Percentiles rank a stretch among this genome's conserved stretches.
phyloP scores from a whole-genome alignment of 2,329 filamentous ascomycete genomes.

The Fusarium duplospermum region DNA sequence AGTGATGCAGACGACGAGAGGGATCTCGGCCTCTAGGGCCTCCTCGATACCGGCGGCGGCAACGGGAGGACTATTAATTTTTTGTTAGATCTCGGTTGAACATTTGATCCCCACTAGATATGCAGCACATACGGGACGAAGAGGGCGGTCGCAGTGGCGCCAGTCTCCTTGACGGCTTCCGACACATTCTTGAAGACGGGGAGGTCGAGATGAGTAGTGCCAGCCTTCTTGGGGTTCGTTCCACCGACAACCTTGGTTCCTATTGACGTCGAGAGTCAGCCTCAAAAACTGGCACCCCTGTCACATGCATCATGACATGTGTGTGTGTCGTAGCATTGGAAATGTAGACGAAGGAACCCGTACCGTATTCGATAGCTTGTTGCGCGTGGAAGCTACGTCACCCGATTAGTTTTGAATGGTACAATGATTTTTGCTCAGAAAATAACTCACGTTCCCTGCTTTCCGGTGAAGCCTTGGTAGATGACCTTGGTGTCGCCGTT shows the following conservation, averaged over 20 bases:
- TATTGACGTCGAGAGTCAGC: conserved; percentile 53
- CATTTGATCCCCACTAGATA: background rate
- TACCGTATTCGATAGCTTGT: conserved; percentile 99
- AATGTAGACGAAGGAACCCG: conserved; percentile 42
- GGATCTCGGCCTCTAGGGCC: conserved; percentile 91
- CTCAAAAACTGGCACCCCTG: conserved; percentile 27
- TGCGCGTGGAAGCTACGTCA: conserved; percentile 88
- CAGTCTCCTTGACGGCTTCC: conserved; percentile 90
- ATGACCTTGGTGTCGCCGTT: conserved; percentile 93
- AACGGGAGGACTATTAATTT: conserved; percentile 77
- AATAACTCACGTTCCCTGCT: conserved; percentile 86
- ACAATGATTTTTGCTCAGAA: background rate
- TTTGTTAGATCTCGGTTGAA: conserved; percentile 16
- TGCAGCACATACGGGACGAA: conserved; percentile 86
- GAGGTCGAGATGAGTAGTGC: conserved; percentile 85
- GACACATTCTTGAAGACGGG: conserved; percentile 92
- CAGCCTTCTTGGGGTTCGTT: conserved; percentile 99
- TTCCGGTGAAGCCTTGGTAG: conserved; percentile 97
- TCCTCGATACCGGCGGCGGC: conserved; percentile 97
- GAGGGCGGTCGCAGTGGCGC: conserved; percentile 91
- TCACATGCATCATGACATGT: conserved; percentile 44
- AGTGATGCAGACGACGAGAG: conserved; percentile 96
- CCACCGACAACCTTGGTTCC: conserved; percentile 98
- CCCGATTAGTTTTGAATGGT: conserved; percentile 20
- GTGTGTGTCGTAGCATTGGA: conserved; percentile 28